These are phyloP conservation scores for Annulohypoxylon truncatum DNA, from an alignment of 2,329 filamentous ascomycete genomes.

Conservation along the genomic window DNA sequence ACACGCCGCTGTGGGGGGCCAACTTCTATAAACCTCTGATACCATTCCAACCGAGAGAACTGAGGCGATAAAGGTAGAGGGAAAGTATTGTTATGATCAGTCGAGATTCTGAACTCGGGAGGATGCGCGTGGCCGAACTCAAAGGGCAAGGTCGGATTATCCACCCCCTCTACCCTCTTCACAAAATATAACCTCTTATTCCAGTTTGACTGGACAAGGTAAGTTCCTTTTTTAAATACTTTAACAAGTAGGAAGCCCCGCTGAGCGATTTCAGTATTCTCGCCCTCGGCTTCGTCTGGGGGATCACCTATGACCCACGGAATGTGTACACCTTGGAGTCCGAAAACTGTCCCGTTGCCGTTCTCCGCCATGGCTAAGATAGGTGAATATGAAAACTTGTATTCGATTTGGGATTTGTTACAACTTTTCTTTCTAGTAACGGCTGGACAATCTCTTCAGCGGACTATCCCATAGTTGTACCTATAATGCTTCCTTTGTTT, in stretches of 20 bases:
- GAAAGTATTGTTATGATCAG: neutral
- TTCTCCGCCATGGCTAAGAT: no score
- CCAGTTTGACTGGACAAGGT: neutral
- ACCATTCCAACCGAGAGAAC: neutral
- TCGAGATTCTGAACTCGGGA: conserved; percentile 6
- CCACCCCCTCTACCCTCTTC: neutral
- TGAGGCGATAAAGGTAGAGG: neutral
- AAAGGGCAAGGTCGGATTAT: no score
- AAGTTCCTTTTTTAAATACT: neutral
- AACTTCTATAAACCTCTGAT: neutral
- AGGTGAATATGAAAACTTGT: neutral
- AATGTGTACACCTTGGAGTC: neutral
- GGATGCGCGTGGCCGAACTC: neutral
- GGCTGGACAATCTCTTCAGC: neutral
- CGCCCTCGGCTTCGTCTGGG: neutral
- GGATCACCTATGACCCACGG: neutral
- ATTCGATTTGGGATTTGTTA: no score
- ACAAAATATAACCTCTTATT: neutral
- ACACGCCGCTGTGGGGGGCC: no score
- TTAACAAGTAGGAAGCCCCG: neutral
- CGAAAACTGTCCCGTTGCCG: no score
- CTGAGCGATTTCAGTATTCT: neutral
- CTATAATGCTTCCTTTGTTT: neutral
- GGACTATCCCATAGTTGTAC: neutral
- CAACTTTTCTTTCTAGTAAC: neutral